Conservation (phyloP, 345 rosid species). For the Litchi chinensis region DNA sequence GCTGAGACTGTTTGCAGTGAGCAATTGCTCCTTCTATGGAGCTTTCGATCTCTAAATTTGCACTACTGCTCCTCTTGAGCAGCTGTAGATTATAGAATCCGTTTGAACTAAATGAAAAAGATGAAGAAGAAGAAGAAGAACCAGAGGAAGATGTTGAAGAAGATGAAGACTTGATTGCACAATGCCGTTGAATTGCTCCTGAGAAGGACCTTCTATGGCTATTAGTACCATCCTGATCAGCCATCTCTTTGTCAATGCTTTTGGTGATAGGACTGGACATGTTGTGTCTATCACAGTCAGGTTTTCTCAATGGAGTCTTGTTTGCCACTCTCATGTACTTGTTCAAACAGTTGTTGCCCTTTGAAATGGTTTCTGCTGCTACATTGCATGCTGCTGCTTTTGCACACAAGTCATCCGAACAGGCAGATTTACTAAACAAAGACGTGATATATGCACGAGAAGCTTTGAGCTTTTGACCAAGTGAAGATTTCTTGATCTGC, state of each 20-base stretch:
- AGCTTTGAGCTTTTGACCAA: slow-evolving; percentile 62
- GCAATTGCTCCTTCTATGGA: slow-evolving; percentile 91
- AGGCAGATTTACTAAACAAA: slow-evolving; percentile 59
- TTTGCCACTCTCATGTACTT: slow-evolving; percentile 39
- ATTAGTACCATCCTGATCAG: slow-evolving; percentile 31
- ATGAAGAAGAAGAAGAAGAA: slow-evolving; percentile 59
- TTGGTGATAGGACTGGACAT: slow-evolving; percentile 21
- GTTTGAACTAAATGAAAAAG: slow-evolving; percentile 65
- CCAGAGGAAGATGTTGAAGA: slow-evolving; percentile 49
- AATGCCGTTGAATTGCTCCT: slow-evolving; percentile 69
- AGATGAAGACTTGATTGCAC: slow-evolving; percentile 47
- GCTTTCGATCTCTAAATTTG: slow-evolving; percentile 57
- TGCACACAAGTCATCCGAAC: slow-evolving; percentile 51
- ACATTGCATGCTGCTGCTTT: slow-evolving; percentile 40
- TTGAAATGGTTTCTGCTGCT: slow-evolving; percentile 24
- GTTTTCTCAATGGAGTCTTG: slow-evolving; percentile 41
- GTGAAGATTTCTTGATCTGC: slow-evolving; percentile 55
- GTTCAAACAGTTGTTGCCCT: slow-evolving; percentile 26
- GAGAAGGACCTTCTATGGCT: slow-evolving; percentile 83
- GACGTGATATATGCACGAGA: slow-evolving; percentile 66
- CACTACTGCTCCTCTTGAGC: slow-evolving; percentile 69
- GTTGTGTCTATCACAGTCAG: slow-evolving; percentile 28
- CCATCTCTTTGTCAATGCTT: slow-evolving; percentile 36
- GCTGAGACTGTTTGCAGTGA: slow-evolving; percentile 80
- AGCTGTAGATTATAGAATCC: slow-evolving; percentile 49